These are phyloP conservation scores for Cerioporus squamosus DNA, from an alignment of 1,284 basidiomycete species.

Conservation along the genomic window DNA sequence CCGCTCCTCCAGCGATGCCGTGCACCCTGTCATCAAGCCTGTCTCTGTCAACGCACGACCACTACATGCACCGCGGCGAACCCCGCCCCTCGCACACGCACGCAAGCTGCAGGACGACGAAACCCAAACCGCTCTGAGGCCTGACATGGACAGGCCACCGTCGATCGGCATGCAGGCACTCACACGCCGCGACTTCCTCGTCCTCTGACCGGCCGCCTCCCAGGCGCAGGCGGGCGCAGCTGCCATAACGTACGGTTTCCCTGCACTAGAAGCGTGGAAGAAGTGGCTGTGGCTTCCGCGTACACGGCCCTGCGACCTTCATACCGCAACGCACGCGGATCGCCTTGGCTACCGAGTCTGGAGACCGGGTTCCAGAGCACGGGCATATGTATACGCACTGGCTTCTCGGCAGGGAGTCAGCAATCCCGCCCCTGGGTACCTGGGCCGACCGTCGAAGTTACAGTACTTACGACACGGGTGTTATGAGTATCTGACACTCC, in stretches of 20 bases:
- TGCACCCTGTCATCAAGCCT: neutral
- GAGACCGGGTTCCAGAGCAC: neutral
- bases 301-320: conserved; percentile 5
- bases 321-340: neutral
- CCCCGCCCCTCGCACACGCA: too few relatives aligned
- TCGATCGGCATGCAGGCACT: neutral
- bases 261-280: conserved; percentile 10
- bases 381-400: neutral
- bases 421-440: neutral
- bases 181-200: neutral
- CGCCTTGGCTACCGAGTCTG: conserved; percentile 3
- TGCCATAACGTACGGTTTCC: neutral
- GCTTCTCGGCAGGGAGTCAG: neutral
- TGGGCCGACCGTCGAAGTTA: too few relatives aligned
- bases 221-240: neutral
- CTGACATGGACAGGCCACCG: too few relatives aligned
- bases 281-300: conserved; percentile 6
- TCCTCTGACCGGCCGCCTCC: neutral
- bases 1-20: neutral
- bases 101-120: too few relatives aligned
- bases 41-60: too few relatives aligned
- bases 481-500: too few relatives aligned
- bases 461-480: too few relatives aligned
- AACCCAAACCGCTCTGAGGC: too few relatives aligned
- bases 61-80: too few relatives aligned